Percentiles rank a stretch among this genome's conserved stretches.
Evolutionary conservation across 805 yeast species (phyloP).

Genomic region (Kazachstania kunashirensis): DNA sequence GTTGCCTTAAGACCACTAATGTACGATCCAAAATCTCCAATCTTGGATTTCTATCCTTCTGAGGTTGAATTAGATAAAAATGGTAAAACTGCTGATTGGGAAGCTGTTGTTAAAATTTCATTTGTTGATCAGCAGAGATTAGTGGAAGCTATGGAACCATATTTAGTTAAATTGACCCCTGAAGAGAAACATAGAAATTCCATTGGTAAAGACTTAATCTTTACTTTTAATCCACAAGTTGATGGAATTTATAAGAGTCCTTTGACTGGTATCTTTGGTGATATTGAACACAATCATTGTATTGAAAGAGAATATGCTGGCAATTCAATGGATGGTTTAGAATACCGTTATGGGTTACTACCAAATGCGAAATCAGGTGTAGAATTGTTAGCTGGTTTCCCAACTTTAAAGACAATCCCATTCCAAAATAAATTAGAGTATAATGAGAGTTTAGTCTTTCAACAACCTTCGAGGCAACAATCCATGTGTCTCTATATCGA

Average conservation of each 20-base stretch:
- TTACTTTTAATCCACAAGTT: slow-evolving; percentile 67
- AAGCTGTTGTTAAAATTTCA: slow-evolving; percentile 85
- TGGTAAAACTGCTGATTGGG: slow-evolving; percentile 96
- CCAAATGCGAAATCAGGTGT: slow-evolving; percentile 60
- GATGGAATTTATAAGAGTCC: slow-evolving; percentile 64
- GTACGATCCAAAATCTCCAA: slow-evolving; percentile 80
- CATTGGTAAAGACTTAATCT: slow-evolving; percentile 60
- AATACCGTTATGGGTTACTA: slow-evolving; percentile 46
- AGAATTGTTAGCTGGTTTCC: slow-evolving; percentile 82
- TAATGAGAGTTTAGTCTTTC: slow-evolving; percentile 68
- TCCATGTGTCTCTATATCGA: slow-evolving; percentile 62
- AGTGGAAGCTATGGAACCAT: slow-evolving; percentile 60
- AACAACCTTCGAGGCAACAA: slow-evolving; percentile 73
- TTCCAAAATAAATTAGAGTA: slow-evolving; percentile 43
- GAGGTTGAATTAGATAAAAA: slow-evolving; percentile 83
- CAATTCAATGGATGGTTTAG: slow-evolving; percentile 36
- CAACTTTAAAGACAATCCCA: slow-evolving; percentile 65
- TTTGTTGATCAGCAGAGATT: slow-evolving; percentile 82
- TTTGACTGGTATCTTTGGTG: slow-evolving; percentile 63
- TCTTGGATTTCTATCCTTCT: slow-evolving; percentile 80
- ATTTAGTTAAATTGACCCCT: slow-evolving; percentile 48
- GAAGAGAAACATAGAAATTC: slow-evolving; percentile 69
- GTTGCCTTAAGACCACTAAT: slow-evolving; percentile 65
- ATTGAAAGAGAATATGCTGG: slow-evolving; percentile 47
- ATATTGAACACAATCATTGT: slow-evolving; percentile 73